phyloP scores from a whole-genome alignment of 192 early-diverging fungal species.

The Podila verticillata region DNA sequence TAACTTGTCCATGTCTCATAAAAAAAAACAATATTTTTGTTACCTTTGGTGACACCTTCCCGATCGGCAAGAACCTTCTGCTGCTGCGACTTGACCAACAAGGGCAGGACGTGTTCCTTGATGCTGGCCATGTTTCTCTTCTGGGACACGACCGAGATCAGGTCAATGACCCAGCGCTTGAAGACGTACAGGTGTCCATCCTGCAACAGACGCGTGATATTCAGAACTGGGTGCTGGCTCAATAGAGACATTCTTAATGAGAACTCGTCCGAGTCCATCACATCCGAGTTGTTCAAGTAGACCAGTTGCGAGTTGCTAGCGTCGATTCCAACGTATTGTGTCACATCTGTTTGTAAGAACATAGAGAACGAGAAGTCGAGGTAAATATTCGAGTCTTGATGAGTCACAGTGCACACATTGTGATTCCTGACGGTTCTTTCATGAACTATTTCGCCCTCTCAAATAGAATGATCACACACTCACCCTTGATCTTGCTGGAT shows the following conservation, averaged over 20 bases:
- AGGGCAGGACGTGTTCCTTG: conserved; percentile 84
- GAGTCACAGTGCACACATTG: conserved; percentile 23
- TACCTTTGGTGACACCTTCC: conserved; percentile 74
- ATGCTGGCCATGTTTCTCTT: conserved; percentile 78
- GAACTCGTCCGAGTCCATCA: conserved; percentile 41
- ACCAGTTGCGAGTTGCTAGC: conserved; percentile 53
- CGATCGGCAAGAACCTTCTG: conserved; percentile 71
- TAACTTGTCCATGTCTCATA: no score
- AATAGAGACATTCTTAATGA: conserved; percentile 63
- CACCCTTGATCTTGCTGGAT: conserved; percentile 55
- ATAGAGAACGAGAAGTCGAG: not conserved
- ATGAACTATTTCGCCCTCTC: not conserved
- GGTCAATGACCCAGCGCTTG: conserved; percentile 92
- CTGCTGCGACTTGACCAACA: conserved; percentile 88
- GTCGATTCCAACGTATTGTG: conserved; percentile 64
- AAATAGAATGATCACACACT: not conserved
- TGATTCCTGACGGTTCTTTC: not conserved
- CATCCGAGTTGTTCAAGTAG: conserved; percentile 54
- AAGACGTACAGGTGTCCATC: conserved; percentile 95
- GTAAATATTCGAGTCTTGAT: conserved; percentile 14
- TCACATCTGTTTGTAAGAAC: conserved; percentile 27
- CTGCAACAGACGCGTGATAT: conserved; percentile 82
- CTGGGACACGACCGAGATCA: conserved; percentile 62
- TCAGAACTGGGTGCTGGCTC: conserved; percentile 81
- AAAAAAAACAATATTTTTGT: conserved; percentile 3